Base-by-base conservation (phyloP, 2,329 filamentous ascomycete species). In the Gaeumannomyces sp. region DNA sequence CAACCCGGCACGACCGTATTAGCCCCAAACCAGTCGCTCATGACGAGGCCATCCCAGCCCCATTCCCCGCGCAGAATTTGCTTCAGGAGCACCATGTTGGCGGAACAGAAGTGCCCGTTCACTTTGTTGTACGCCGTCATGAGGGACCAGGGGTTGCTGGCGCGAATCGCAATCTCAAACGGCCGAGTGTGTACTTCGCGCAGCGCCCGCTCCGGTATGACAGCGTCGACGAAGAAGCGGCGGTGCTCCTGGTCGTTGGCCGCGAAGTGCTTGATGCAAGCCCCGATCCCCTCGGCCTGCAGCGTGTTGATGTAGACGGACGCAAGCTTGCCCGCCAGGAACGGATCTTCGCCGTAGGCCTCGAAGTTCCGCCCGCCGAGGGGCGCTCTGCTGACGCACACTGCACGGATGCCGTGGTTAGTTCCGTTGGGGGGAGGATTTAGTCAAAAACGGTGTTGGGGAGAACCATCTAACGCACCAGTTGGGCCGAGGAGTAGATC, bases 311-410 rank as follows among this genome's bases (percentile, higher is more conserved):
- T 71, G 35, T 74, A 75, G 22, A 68, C 67, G 2, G 70, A 71
- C 2, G 72, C 72, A 28, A 74, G 67, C 58, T 69, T 68, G 25
- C 73, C 73, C 62, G 70, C 71, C 62, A 78, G 65, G 25, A 76
- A 68, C 27, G 76, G 75, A 61, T 78, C 75, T 70, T 89, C 87
- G 1, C 83, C 84, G 69, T 86, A 89, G 0, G 85, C 85, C 71
- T 89, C 87, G 67, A 89, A 89, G 61, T 85, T 85, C 64, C 86
- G 80, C 3, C 86, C 87, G 29, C 85, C 85, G 0, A 89, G 78
- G 2, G 86, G 87, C 3, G 81, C 84, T 33, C 86, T 80, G 69
- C 87, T 83, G 72, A 85, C 84, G 71, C 86, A 29, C n/a, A 57
- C 25, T 57, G 19, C 53, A 11, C 19, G 19, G 25, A 4, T 57